Base-by-base conservation (phyloP, 2,329 filamentous ascomycete species). In the Neofusicoccum ribis region DNA sequence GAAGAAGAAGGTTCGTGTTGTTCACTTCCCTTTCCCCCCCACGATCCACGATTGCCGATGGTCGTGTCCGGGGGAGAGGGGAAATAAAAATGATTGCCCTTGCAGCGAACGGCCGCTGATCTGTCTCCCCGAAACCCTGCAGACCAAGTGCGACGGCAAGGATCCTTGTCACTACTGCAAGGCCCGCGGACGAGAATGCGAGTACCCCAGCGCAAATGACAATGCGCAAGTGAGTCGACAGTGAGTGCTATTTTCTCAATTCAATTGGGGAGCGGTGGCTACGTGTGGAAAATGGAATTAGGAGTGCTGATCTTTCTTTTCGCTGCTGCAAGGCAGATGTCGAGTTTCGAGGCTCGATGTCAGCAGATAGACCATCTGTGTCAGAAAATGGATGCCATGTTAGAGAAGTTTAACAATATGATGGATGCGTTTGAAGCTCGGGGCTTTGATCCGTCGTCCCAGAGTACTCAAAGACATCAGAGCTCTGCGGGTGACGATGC, bases 101-200 rank as follows among this genome's bases (percentile, higher is more conserved):
- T 31, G 27, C 27, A 31, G 27, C 27, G 6, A 31, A 31, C 27
- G 27, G 27, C 27, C 14, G 37, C 14, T 11, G 37, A 39, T 11
- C 37, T 39, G 37, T 12, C 11, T 15, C 9, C 9, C 9, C 37
- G 37, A 15, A 37, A n/a, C 14, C 27, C 17, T 34, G 23, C 37
- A 58, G 52, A 58, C 52, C 5, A 58, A 58, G 23, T 58, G 52
- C 52, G 52, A 58, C 37, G 52, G 52, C 12, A 58, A 44, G 36
- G 52, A 58, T n/a, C 52, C 52, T 23, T 58, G 52, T 17, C 52
- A 58, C 20, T 58, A 58, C 36, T 58, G 52, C 37, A 58, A n/a
- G 3, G 37, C 52, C 31, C 37, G 52, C 12, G 52, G 52, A 9
- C 37, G 52, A 15, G 23, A 17, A 9, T 58, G 52, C 52, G 52